These are phyloP conservation scores for Hemerocallis citrina DNA, from an alignment of 106 monocot species.

Conservation along the genomic window DNA sequence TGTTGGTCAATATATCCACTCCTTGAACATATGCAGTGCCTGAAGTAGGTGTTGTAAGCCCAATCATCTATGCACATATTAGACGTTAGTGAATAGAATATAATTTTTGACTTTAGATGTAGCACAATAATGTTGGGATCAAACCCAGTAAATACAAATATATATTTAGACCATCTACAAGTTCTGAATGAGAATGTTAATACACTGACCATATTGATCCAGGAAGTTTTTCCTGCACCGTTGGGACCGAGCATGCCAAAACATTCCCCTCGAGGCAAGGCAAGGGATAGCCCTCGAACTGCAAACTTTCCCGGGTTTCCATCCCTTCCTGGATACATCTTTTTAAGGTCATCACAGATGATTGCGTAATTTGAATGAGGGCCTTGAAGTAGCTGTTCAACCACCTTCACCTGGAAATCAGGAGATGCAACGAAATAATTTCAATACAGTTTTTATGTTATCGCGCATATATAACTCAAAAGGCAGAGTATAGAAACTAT, in stretches of 20 bases:
- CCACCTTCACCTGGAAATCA: slow-evolving; percentile 18
- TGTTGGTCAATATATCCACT: slow-evolving; percentile 34
- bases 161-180: not conserved
- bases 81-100: not conserved
- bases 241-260: slow-evolving; percentile 42
- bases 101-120: not conserved
- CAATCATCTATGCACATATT: slow-evolving; percentile 59
- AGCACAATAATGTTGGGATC: not conserved
- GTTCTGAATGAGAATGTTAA: slow-evolving; percentile 1
- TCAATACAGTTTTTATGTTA: not conserved
- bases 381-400: slow-evolving; percentile 9
- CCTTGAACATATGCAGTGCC: slow-evolving; percentile 57
- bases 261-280: slow-evolving; percentile 27
- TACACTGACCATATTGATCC: slow-evolving; percentile 38
- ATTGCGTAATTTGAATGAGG: slow-evolving; percentile 4
- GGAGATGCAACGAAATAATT: not conserved
- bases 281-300: slow-evolving; percentile 32
- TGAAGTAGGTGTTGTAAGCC: slow-evolving; percentile 53
- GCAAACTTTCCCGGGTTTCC: slow-evolving; percentile 35
- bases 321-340: slow-evolving; percentile 21
- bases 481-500: too few species aligned
- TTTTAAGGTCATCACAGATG: slow-evolving; percentile 24
- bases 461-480: too few species aligned
- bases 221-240: slow-evolving; percentile 47
- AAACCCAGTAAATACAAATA: not conserved